Conservation (phyloP, 2,329 filamentous ascomycete species). For the Sporothrix pseudoabietina region DNA sequence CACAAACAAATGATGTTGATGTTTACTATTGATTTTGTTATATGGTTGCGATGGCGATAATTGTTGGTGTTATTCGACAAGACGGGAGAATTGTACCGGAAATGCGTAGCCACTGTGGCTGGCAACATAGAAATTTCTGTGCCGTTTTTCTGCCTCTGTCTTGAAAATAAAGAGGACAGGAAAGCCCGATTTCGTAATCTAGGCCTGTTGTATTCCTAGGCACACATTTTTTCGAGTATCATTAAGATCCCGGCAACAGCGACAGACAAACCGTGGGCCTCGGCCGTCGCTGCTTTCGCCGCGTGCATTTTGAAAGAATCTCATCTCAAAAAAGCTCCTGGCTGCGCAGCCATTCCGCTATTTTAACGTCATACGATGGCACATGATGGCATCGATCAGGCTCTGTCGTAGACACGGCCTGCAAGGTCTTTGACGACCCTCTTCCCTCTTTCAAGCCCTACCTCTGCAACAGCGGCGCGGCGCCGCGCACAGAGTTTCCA, state of each 20-base stretch:
- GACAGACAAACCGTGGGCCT: neutral
- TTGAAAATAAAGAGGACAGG: neutral
- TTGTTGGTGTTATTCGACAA: neutral
- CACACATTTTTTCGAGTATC: too few species aligned
- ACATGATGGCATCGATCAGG: too few species aligned
- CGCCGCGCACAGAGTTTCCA: neutral
- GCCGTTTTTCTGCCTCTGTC: neutral
- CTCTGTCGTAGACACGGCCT: neutral
- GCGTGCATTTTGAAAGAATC: neutral
- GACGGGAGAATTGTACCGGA: neutral
- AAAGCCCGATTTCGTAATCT: neutral
- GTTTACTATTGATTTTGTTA: neutral
- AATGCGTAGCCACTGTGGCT: conserved; percentile 7
- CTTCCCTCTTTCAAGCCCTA: neutral
- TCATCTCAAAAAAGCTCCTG: neutral
- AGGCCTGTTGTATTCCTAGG: neutral
- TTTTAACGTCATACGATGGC: neutral
- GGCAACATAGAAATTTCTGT: neutral
- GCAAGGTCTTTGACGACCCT: neutral
- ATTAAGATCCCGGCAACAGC: too few species aligned
- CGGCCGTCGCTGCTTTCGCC: neutral
- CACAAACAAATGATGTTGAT: neutral
- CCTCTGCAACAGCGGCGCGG: neutral
- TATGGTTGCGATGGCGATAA: neutral
- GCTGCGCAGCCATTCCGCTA: neutral